Evolutionary conservation across 495 filamentous ascomycete genomes (phyloP).

Genomic region (Articulospora tetracladia): DNA sequence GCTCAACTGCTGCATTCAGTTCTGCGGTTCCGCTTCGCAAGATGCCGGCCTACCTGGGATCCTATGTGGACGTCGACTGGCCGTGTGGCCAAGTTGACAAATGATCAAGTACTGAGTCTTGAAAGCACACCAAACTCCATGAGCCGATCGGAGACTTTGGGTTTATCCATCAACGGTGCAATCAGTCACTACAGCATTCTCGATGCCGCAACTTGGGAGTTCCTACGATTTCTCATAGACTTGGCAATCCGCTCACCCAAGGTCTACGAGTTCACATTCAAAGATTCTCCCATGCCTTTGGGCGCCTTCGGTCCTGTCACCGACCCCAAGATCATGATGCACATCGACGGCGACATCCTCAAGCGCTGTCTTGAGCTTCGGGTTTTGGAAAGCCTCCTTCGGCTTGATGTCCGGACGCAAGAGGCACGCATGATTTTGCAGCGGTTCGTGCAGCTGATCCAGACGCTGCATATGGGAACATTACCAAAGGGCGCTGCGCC

Average conservation of each 20-base stretch:
- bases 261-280: conserved; percentile 21
- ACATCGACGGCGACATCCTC: conserved; percentile 68
- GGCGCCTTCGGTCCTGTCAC: conserved; percentile 18
- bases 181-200: conserved; percentile 59
- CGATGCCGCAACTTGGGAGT: conserved; percentile 46
- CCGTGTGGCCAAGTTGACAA: not conserved
- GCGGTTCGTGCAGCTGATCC: conserved; percentile 24
- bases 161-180: conserved; percentile 62
- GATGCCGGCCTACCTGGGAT: conserved; percentile 41
- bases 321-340: conserved; percentile 43
- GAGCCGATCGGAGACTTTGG: conserved; percentile 47
- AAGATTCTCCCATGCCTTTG: conserved; percentile 10
- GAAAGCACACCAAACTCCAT: conserved; percentile 5
- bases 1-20: conserved; percentile 46
- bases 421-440: conserved; percentile 33
- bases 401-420: conserved; percentile 17
- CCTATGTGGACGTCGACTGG: conserved; percentile 13
- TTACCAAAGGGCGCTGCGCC: conserved; percentile 5
- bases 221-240: conserved; percentile 62
- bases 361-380: conserved; percentile 45
- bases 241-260: conserved; percentile 35
- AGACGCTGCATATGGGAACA: conserved; percentile 9
- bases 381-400: conserved; percentile 41
- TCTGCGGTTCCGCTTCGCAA: conserved; percentile 40
- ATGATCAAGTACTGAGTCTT: not conserved